phyloP scores from a whole-genome alignment of 2,329 filamentous ascomycete species.

The Nigrospora oryzae region DNA sequence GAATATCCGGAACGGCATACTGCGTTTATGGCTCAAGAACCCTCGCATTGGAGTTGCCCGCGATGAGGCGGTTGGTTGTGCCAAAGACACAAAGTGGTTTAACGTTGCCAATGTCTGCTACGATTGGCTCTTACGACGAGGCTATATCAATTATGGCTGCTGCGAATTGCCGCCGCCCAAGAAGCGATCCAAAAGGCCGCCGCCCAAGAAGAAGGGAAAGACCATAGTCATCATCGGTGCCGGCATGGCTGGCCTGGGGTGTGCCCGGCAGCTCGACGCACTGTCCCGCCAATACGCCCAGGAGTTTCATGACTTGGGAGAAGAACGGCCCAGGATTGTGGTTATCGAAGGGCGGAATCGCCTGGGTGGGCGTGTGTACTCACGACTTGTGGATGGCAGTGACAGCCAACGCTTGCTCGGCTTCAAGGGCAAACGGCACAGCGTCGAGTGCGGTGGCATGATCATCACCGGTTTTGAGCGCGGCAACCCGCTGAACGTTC shows the following conservation, averaged over 20 bases:
- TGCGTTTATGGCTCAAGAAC: slow-evolving; percentile 83
- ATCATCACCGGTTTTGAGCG: slow-evolving; percentile 96
- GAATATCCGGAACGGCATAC: slow-evolving; percentile 90
- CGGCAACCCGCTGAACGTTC: slow-evolving; percentile 86
- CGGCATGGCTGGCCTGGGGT: slow-evolving; percentile 87
- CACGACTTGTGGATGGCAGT: slow-evolving; percentile 57
- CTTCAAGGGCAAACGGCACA: slow-evolving; percentile 56
- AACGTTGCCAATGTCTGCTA: slow-evolving; percentile 81
- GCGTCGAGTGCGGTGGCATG: slow-evolving; percentile 95
- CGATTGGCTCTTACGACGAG: slow-evolving; percentile 82
- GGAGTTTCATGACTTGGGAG: slow-evolving; percentile 53
- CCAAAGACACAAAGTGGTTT: slow-evolving; percentile 81
- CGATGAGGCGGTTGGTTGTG: slow-evolving; percentile 84
- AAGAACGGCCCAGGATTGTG: slow-evolving; percentile 65
- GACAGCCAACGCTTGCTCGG: slow-evolving; percentile 39
- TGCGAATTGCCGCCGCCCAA: slow-evolving; percentile 55
- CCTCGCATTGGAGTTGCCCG: slow-evolving; percentile 73
- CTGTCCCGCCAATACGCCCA: slow-evolving; percentile 73
- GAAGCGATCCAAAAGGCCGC: slow-evolving; percentile 29
- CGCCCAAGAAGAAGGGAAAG: slow-evolving; percentile 46
- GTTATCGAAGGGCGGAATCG: slow-evolving; percentile 81
- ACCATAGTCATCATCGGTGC: slow-evolving; percentile 84
- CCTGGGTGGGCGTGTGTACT: slow-evolving; percentile 90
- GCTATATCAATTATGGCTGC: slow-evolving; percentile 96
- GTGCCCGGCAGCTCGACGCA: slow-evolving; percentile 84